A percentile compares a stretch with the other conserved stretches of the same genome.
phyloP scores from a whole-genome alignment of 306 rosid species.

The Glycine tomentella region DNA sequence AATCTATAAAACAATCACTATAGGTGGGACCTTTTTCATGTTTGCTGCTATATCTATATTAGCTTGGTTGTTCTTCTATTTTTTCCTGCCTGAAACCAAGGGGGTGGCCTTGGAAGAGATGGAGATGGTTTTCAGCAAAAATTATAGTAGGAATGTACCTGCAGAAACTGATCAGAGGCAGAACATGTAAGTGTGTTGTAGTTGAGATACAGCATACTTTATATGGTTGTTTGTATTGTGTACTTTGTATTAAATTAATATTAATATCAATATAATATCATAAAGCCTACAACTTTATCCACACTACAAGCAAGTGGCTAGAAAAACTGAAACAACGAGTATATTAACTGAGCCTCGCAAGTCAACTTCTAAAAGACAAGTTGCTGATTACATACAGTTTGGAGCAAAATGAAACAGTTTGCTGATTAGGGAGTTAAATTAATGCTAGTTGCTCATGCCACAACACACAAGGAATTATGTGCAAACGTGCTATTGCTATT shows the following conservation, averaged over 20 bases:
- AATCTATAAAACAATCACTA: slow-evolving; percentile 67
- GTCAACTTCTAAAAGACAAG: background rate
- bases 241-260: background rate
- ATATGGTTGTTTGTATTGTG: background rate
- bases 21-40: slow-evolving; percentile 78
- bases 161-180: background rate
- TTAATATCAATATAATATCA: background rate
- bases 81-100: slow-evolving; percentile 75
- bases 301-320: background rate
- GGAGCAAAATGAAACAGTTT: no score
- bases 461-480: background rate
- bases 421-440: background rate
- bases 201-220: background rate
- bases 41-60: slow-evolving; percentile 62
- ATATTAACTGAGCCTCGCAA: background rate
- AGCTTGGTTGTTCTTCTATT: slow-evolving; percentile 71
- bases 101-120: slow-evolving; percentile 79
- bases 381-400: background rate
- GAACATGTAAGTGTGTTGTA: background rate
- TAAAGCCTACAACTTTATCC: background rate
- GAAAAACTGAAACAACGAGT: background rate
- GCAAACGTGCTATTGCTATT: background rate
- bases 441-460: background rate
- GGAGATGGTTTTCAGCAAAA: slow-evolving; percentile 62
- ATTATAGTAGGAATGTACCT: background rate